These are phyloP conservation scores for Stephanocyclus meneghinianus DNA, from an alignment of 352 stramenopile species.

Conservation along the genomic window DNA sequence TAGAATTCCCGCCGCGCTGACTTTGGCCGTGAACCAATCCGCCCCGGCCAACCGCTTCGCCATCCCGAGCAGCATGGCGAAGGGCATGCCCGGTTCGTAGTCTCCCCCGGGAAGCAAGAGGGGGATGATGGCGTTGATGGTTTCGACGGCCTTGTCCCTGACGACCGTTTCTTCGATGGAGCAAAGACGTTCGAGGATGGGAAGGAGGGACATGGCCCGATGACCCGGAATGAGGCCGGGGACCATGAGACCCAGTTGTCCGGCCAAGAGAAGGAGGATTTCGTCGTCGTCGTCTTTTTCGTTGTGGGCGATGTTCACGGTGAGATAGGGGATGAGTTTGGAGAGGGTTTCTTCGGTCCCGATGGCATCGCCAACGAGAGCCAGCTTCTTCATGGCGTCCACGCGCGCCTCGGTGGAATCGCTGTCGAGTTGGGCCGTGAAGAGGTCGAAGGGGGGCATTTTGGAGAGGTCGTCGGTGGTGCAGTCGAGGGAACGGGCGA, in stretches of 20 bases:
- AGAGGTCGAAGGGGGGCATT: constrained; percentile 83
- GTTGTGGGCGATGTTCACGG: constrained; percentile 55
- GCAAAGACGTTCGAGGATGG: constrained; percentile 88
- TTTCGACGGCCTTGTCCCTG: constrained; percentile 82
- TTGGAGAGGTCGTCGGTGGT: constrained; percentile 54
- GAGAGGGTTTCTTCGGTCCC: constrained; percentile 84
- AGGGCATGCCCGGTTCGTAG: constrained; percentile 23
- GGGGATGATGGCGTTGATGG: constrained; percentile 57
- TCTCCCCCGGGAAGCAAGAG: constrained; percentile 33
- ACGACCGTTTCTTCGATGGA: constrained; percentile 93
- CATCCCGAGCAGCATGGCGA: constrained; percentile 50
- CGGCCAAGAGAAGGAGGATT: constrained; percentile 88
- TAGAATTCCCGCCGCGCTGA: constrained; percentile 70
- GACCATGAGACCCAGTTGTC: constrained; percentile 89
- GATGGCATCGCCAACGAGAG: constrained; percentile 89
- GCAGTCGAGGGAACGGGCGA: constrained; percentile 61
- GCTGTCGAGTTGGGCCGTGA: constrained; percentile 89
- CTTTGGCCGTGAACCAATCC: constrained; percentile 83
- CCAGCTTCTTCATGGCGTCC: constrained; percentile 91
- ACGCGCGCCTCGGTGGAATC: constrained; percentile 90
- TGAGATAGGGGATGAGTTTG: constrained; percentile 89
- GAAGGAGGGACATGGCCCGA: constrained; percentile 84
- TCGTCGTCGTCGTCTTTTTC: constrained; percentile 91
- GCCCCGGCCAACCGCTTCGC: constrained; percentile 66
- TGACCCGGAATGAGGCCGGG: constrained; percentile 85